Base-by-base conservation (phyloP, 1,284 basidiomycete genomes). In the Takashimella tepidaria region DNA sequence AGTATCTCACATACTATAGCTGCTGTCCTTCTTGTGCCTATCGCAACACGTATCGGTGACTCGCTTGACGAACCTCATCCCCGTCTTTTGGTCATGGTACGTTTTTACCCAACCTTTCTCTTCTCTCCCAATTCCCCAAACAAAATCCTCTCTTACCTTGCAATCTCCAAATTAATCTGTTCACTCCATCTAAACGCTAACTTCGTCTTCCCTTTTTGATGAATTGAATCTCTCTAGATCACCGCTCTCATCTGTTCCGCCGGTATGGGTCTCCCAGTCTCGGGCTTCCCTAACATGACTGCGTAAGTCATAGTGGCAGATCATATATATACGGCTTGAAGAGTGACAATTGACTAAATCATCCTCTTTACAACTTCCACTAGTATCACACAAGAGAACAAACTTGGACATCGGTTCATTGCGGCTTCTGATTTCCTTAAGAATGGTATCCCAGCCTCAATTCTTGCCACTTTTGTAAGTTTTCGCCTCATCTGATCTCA, bases 251-350 rank as follows among this genome's bases (percentile, higher is more conserved):
- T 96, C 53, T 97, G 93, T 66, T 93, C 90, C 16, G 82, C 91
- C 3, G 96, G 95, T 1, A 98, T 98, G 95, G 96, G 93, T 5
- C 87, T 99, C 80, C 93, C 93, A 3, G 92, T 98, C 31, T 92
- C 89, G 56, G 95, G 95, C 5, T 98, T 98, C 79, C 95, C 93
- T 0, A 97, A 97, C 74, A 89, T 93, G 77, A 92, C 89, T 51
- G 91, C 89, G 88, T 91, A 75, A 69, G 88, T 84, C 0, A 4
- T 50, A 45, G 37, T 19, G 11, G 37, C 37, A n/a, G n/a, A 11
- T 40, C 45, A 19, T 16, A 47, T 64, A 66, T 51, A 62, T 60
- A 21, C 63, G n/a, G n/a, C n/a, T n/a, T n/a, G n/a, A n/a, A n/a
- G n/a, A n/a, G n/a, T 67, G 55, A 68, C 64, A 49, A 44, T 22